These are phyloP conservation scores for Trichoderma cornu-damae DNA, from an alignment of 2,329 filamentous ascomycete genomes.

Conservation along the genomic window DNA sequence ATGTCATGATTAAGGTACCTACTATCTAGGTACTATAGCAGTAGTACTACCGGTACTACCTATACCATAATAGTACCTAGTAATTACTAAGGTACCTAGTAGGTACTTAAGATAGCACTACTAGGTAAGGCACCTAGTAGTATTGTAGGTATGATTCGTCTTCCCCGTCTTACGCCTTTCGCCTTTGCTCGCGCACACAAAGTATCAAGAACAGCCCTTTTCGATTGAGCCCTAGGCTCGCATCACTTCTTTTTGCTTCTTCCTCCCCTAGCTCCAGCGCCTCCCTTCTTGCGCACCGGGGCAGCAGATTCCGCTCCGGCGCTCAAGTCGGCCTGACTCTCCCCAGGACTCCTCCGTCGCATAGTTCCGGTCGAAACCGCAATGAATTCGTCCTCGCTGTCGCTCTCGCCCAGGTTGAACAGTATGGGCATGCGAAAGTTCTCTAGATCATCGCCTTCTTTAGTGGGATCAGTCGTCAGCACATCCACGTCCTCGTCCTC, in stretches of 20 bases:
- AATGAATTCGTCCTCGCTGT: constrained; percentile 86
- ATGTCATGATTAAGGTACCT: neutral
- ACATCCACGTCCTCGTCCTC: constrained; percentile 96
- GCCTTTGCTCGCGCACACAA: neutral
- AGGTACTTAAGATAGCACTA: too few relatives aligned
- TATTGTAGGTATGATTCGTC: too few relatives aligned
- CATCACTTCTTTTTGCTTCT: constrained; percentile 31
- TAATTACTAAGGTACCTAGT: too few relatives aligned
- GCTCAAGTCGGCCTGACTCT: constrained; percentile 49
- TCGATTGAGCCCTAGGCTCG: neutral
- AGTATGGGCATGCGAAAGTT: constrained; percentile 89
- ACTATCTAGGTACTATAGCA: too few relatives aligned
- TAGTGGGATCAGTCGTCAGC: constrained; percentile 61
- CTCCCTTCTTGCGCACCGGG: constrained; percentile 38
- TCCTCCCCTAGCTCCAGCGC: constrained; percentile 36
- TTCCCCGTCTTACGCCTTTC: too few relatives aligned
- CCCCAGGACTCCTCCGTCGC: constrained; percentile 75
- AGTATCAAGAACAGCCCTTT: neutral
- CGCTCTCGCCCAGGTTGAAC: constrained; percentile 87
- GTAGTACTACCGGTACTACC: too few relatives aligned
- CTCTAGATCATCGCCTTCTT: constrained; percentile 54
- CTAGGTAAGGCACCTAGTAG: too few relatives aligned
- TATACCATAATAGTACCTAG: too few relatives aligned
- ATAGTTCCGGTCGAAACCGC: constrained; percentile 72
- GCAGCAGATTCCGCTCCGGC: constrained; percentile 51